Base-by-base conservation (phyloP, 495 filamentous ascomycete species). In the Hyaloscypha variabilis region DNA sequence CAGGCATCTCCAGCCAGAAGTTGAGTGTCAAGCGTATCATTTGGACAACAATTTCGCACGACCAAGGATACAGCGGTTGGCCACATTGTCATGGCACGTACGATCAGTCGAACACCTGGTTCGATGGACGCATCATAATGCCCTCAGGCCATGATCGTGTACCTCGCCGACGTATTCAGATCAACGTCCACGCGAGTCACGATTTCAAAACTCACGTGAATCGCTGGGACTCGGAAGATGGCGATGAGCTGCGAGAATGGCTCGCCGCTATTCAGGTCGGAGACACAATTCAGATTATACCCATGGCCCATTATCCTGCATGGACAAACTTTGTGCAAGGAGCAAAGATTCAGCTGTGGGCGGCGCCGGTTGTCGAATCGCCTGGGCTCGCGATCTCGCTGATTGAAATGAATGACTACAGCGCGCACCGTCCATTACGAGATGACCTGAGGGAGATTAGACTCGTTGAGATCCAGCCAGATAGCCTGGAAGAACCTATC, bases 261-360 rank as follows among this genome's bases (percentile, higher is more conserved):
- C 51, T 54, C 21, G 51, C 23, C n/a, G 6, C 51, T 28, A 24
- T 54, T 23, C 51, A 54, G 51, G 11, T 23, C 8, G 51, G 51
- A 54, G 51, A 54, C 25, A 54, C 25, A 25, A 23, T 54, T 25
- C 51, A 54, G 51, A 25, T 54, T 8, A 25, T 54, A 10, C 21
- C 25, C 17, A 54, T 24, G 25, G 51, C 51, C 25, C 25, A 28
- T 54, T 54, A 13, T 26, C 13, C n/a, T 25, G 51, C 23, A 24
- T 54, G 51, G 51, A 28, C 25, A 10, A 54, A 54, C 6, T 54
- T 54, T 54, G 51, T 54, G 25, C 23, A 25, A 19, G 21, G 25
- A 8, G 51, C 51, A 28, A 54, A 24, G 26, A 54, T 54, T 25
- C 51, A 54, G 25, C 51, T 54, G 23, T 54, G 23, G 51, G 25